Evolutionary conservation across 352 stramenopile genomes (phyloP).

Genomic region (Globisporangium irregulare): DNA sequence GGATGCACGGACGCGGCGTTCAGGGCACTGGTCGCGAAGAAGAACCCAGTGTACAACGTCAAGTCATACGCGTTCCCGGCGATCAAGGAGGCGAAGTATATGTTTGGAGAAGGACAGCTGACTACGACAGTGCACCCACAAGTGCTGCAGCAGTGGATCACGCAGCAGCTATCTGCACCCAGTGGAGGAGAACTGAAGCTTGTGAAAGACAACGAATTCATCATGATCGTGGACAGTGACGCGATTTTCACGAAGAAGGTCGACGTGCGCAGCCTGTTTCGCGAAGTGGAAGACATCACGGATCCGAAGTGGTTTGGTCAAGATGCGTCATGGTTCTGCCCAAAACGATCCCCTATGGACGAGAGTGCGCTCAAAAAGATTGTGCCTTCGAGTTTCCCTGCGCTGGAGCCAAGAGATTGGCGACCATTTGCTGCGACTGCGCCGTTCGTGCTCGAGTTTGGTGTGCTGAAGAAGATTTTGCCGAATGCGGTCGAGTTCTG

Average conservation of each 20-base stretch:
- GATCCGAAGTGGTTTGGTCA: conserved; percentile 60
- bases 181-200: conserved; percentile 27
- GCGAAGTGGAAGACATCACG: conserved; percentile 56
- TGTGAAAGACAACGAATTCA: conserved; percentile 51
- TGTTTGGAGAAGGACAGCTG: conserved; percentile 58
- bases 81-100: conserved; percentile 25
- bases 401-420: conserved; percentile 57
- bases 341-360: conserved; percentile 41
- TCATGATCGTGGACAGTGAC: conserved; percentile 81
- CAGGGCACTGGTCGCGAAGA: conserved; percentile 33
- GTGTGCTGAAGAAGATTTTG: conserved; percentile 44
- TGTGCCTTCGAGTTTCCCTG: conserved; percentile 39
- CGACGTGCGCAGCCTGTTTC: conserved; percentile 68
- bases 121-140: conserved; percentile 60
- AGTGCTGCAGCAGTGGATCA: conserved; percentile 59
- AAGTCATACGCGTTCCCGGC: conserved; percentile 41
- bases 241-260: conserved; percentile 80
- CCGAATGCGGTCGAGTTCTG: conserved; percentile 48
- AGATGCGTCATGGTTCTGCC: conserved; percentile 80
- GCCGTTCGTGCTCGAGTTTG: conserved; percentile 66
- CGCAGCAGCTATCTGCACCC: conserved; percentile 25
- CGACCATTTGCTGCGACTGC: conserved; percentile 66
- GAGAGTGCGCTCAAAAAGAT: conserved; percentile 32
- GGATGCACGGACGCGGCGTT: conserved; percentile 50
- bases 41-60: conserved; percentile 49